Evolutionary conservation across 805 yeast species (phyloP).

Genomic region (Cyberlindnera lachancei): DNA sequence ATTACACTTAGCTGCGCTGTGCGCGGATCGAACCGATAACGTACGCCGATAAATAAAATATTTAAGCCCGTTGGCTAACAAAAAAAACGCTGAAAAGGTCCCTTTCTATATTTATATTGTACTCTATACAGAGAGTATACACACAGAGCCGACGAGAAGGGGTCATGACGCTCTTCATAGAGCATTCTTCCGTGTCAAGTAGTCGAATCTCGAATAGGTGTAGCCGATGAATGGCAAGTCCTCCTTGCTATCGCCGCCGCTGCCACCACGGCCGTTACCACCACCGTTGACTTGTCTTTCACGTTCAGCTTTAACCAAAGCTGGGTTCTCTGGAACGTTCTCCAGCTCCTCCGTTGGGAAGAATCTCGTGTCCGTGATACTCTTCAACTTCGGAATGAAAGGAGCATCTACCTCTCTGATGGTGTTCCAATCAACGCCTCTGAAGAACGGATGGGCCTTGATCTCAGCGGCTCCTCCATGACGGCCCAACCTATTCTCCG

Average conservation of each 20-base stretch:
- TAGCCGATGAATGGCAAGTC: conserved; percentile 97
- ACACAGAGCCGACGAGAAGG: neutral
- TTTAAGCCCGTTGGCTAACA: no score
- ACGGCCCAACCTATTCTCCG: conserved; percentile 65
- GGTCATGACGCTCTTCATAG: conserved; percentile 13
- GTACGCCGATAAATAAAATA: no score
- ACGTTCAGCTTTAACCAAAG: conserved; percentile 56
- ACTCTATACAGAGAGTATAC: no score
- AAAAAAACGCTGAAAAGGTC: no score
- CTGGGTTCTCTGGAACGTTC: conserved; percentile 88
- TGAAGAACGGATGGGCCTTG: conserved; percentile 70
- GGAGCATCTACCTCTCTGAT: conserved; percentile 79
- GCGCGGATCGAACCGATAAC: no score
- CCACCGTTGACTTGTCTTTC: conserved; percentile 44
- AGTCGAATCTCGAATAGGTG: conserved; percentile 92
- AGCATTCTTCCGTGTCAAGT: conserved; percentile 69
- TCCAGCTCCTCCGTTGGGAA: conserved; percentile 97
- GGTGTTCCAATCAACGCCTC: conserved; percentile 75
- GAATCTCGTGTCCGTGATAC: conserved; percentile 92
- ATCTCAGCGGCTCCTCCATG: conserved; percentile 58
- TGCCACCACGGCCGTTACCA: conserved; percentile 32
- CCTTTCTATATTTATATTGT: no score
- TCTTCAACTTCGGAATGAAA: conserved; percentile 85
- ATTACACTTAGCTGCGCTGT: no score
- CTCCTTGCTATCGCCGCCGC: conserved; percentile 52